Percentiles rank a stretch among this genome's conserved stretches.
phyloP scores from a whole-genome alignment of 345 rosid species.

The Kandelia obovata region DNA sequence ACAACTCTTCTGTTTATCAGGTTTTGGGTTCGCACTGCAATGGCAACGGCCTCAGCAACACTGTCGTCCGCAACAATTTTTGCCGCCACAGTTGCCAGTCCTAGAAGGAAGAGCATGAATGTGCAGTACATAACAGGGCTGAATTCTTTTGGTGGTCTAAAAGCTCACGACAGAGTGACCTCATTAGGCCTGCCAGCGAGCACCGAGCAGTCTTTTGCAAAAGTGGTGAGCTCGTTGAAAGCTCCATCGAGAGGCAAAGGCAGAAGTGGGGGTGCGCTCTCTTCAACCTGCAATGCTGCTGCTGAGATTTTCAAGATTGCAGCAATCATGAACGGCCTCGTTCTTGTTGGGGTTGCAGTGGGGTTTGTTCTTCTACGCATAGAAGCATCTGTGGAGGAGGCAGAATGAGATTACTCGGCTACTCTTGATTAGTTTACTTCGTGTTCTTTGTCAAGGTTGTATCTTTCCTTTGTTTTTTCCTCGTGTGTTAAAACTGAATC shows the following conservation, averaged over 20 bases:
- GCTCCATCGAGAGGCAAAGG: constrained; percentile 15
- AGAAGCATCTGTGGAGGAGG: constrained; percentile 42
- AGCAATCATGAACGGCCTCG: constrained; percentile 49
- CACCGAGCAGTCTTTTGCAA: constrained; percentile 41
- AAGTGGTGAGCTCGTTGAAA: constrained; percentile 31
- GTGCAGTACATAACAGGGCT: constrained; percentile 35
- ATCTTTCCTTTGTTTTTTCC: too few species aligned
- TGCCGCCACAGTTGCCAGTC: constrained; percentile 17
- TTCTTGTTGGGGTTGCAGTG: constrained; percentile 49
- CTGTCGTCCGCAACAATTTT: constrained; percentile 21
- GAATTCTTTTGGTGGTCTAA: constrained; percentile 41
- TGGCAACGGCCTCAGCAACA: constrained; percentile 39
- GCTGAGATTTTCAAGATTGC: constrained; percentile 50
- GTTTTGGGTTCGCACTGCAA: background rate
- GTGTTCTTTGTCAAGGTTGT: background rate
- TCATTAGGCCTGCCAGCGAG: constrained; percentile 35
- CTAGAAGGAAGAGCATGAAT: constrained; percentile 23
- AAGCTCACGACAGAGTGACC: constrained; percentile 39
- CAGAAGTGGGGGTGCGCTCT: constrained; percentile 35
- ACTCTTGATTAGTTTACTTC: background rate
- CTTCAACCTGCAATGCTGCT: constrained; percentile 34
- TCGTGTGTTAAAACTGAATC: too few species aligned
- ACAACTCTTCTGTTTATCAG: background rate
- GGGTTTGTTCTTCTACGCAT: constrained; percentile 47
- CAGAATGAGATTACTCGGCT: constrained; percentile 22